phyloP scores from a whole-genome alignment of 73 alveolate species.

The Symbiodinium natans region DNA sequence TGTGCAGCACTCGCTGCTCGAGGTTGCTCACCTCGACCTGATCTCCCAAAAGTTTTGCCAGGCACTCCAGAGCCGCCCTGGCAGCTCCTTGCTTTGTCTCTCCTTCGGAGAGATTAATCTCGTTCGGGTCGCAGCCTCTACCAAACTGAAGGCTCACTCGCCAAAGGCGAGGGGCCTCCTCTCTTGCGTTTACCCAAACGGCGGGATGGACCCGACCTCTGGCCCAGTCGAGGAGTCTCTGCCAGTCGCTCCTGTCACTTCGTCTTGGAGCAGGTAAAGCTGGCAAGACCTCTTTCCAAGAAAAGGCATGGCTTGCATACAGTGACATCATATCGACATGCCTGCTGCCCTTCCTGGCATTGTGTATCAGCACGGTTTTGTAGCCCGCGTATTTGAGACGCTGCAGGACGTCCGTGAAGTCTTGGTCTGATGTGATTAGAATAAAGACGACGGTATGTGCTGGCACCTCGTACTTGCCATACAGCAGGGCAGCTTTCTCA shows the following conservation, averaged over 20 bases:
- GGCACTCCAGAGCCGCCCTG: background rate
- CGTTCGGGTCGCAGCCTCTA: background rate
- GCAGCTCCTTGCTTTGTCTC: background rate
- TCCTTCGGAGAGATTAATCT: background rate
- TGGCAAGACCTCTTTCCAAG: slow-evolving; percentile 4
- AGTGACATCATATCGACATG: background rate
- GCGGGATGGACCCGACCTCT: background rate
- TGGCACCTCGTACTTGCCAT: background rate
- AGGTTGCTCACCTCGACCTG: background rate
- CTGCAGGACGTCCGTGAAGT: slow-evolving; percentile 3
- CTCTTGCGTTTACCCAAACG: background rate
- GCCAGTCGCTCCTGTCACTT: background rate
- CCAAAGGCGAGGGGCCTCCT: background rate
- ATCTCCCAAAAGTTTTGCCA: background rate
- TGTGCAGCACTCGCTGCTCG: background rate
- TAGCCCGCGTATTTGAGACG: background rate
- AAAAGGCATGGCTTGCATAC: background rate
- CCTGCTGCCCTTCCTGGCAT: slow-evolving; percentile 5
- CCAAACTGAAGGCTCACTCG: background rate
- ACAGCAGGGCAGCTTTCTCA: background rate
- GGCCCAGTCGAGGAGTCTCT: background rate
- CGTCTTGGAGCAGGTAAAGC: background rate
- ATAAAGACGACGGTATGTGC: background rate
- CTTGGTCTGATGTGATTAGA: background rate
- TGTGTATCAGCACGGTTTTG: background rate